Percentiles rank a stretch among this genome's conserved stretches.
Conservation (phyloP, 495 filamentous ascomycete genomes). For the Stereocaulon alpinum region DNA sequence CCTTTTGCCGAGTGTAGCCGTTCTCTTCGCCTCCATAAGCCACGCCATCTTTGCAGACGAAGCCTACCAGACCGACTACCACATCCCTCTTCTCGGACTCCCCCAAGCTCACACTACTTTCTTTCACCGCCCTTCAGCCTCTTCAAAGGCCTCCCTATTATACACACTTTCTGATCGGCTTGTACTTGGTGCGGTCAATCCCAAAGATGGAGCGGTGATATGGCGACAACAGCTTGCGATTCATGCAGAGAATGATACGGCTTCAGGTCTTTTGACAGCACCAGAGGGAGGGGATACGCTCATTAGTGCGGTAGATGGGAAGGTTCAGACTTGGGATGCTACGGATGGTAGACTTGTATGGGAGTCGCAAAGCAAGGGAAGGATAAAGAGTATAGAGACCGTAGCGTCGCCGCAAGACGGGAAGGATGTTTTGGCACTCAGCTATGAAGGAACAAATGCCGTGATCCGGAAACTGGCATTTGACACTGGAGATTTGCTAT, state of each 20-base stretch:
- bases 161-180: slow-evolving; percentile 80
- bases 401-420: slow-evolving; percentile 56
- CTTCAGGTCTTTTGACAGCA: slow-evolving; percentile 51
- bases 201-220: slow-evolving; percentile 68
- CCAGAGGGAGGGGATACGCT: slow-evolving; percentile 65
- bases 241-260: slow-evolving; percentile 26
- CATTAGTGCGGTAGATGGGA: slow-evolving; percentile 54
- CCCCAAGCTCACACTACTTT: slow-evolving; percentile 78
- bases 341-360: slow-evolving; percentile 70
- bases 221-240: slow-evolving; percentile 70
- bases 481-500: slow-evolving; percentile 60
- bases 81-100: slow-evolving; percentile 75
- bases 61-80: slow-evolving; percentile 85
- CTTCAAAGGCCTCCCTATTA: slow-evolving; percentile 77
- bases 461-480: slow-evolving; percentile 61
- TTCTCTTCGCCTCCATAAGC: slow-evolving; percentile 30
- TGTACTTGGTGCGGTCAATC: slow-evolving; percentile 80
- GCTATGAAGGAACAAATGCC: slow-evolving; percentile 43
- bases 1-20: slow-evolving; percentile 4
- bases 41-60: slow-evolving; percentile 79
- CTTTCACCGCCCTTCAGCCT: slow-evolving; percentile 75
- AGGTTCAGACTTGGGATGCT: slow-evolving; percentile 74
- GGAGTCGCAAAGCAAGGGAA: slow-evolving; percentile 46
- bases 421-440: slow-evolving; percentile 66
- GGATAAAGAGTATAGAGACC: slow-evolving; percentile 70